Percentiles rank a stretch among this genome's conserved stretches.
These are phyloP conservation scores for Kwoniella shandongensis DNA, from an alignment of 768 basidiomycete genomes.

Conservation along the genomic window DNA sequence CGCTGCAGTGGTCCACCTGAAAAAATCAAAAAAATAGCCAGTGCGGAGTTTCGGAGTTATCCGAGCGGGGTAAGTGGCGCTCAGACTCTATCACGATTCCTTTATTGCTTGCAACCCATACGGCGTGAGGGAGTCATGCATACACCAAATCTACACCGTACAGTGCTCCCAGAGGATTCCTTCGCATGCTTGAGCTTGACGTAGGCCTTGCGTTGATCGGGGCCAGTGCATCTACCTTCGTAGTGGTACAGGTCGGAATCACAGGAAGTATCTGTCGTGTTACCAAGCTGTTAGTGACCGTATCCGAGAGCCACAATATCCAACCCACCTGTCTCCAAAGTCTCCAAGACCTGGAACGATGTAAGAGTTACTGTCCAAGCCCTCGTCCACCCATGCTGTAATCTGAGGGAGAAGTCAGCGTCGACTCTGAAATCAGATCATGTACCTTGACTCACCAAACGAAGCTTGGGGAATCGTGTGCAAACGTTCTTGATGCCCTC, in stretches of 20 bases:
- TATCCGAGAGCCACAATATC: background rate
- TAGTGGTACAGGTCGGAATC: background rate
- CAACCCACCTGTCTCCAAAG: constrained; percentile 71
- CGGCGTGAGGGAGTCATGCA: too few relatives aligned
- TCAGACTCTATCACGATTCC: too few relatives aligned
- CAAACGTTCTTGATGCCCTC: constrained; percentile 85
- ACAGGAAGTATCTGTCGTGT: constrained; percentile 41
- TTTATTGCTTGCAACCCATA: too few relatives aligned
- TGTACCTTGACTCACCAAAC: constrained; percentile 64
- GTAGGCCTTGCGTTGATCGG: too few relatives aligned
- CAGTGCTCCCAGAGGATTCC: too few relatives aligned
- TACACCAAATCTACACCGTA: too few relatives aligned
- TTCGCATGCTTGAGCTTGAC: too few relatives aligned
- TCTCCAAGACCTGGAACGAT: constrained; percentile 96
- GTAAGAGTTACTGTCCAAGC: constrained; percentile 84
- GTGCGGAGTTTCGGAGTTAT: too few relatives aligned
- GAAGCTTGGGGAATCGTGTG: constrained; percentile 68
- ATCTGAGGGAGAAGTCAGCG: constrained; percentile 58
- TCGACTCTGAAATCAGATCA: background rate
- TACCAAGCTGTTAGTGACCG: background rate
- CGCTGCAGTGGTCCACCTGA: too few relatives aligned
- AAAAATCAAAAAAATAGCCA: too few relatives aligned
- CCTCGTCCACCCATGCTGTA: constrained; percentile 93
- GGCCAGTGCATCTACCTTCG: too few relatives aligned
- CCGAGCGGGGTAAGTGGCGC: too few relatives aligned